phyloP scores from a whole-genome alignment of 345 rosid genomes.

The Hevea brasiliensis region DNA sequence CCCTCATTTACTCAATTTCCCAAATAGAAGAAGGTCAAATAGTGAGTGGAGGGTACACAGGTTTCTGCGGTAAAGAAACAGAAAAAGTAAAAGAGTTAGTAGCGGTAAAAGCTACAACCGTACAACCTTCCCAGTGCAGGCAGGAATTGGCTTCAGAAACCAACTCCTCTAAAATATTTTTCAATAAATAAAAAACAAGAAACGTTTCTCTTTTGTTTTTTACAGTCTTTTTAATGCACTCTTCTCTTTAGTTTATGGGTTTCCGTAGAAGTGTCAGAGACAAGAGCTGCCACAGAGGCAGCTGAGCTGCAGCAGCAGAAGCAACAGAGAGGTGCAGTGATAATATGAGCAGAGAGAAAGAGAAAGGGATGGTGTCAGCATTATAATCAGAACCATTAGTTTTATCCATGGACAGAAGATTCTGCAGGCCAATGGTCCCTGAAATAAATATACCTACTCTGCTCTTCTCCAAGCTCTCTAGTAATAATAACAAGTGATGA shows the following conservation, averaged over 20 bases:
- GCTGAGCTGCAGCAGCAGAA: slow-evolving; percentile 46
- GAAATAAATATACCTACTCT: slow-evolving; percentile 62
- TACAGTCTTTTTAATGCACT: slow-evolving; percentile 31
- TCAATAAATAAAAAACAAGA: background rate
- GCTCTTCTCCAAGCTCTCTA: slow-evolving; percentile 7
- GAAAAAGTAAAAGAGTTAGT: slow-evolving; percentile 45
- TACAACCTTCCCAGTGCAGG: slow-evolving; percentile 38
- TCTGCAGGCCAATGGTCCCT: slow-evolving; percentile 70
- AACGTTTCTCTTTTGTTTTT: slow-evolving; percentile 6
- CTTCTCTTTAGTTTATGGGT: slow-evolving; percentile 55
- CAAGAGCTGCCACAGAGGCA: slow-evolving; percentile 55
- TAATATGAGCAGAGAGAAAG: slow-evolving; percentile 33
- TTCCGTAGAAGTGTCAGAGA: slow-evolving; percentile 76
- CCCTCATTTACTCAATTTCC: slow-evolving; percentile 33
- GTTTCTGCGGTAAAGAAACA: slow-evolving; percentile 39
- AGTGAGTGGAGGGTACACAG: slow-evolving; percentile 21
- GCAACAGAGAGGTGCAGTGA: slow-evolving; percentile 46
- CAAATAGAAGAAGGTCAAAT: slow-evolving; percentile 38
- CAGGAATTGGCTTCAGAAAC: slow-evolving; percentile 33
- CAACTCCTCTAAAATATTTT: slow-evolving; percentile 7
- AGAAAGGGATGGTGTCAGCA: slow-evolving; percentile 31
- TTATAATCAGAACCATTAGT: slow-evolving; percentile 60
- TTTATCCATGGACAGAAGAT: slow-evolving; percentile 60
- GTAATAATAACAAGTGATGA: background rate
- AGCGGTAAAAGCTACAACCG: slow-evolving; percentile 48